Base-by-base conservation (phyloP, 2,329 filamentous ascomycete genomes). In the Sarocladium kiliense region DNA sequence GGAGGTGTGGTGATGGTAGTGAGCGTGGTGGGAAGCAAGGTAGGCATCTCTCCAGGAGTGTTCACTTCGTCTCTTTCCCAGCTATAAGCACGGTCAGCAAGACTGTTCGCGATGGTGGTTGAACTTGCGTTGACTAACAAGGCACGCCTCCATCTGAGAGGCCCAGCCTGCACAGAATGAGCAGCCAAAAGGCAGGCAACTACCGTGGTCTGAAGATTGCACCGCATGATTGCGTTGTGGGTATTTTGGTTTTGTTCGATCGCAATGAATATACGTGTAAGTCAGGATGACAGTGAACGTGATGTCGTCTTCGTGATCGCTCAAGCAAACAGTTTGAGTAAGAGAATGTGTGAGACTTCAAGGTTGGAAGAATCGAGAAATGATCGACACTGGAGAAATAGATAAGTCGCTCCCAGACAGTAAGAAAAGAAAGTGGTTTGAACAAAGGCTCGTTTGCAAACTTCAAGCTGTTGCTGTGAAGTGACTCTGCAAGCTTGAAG, bases 151-250 rank as follows among this genome's bases (percentile, higher is more conserved):
- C 60, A 60, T 62, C 65, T 63, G 30, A 69, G 60, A 66, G 67
- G 72, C 60, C 69, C 70, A 60, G 69, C 69, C 66, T 67, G 61
- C 23, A 61, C 61, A 55, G 58, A 65, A 58, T 66, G 63, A 19
- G 61, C 59, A 61, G 66, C 56, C 56, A 71, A 60, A 55, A 68
- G 39, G 59, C 56, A 64, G 5, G 68, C 53, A 57, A 57, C 65
- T 30, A 62, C 57, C 21, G 56, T 57, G 18, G 64, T 51, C 37
- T 57, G 58, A 32, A 57, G 36, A 14, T 58, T 57, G 54, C 55
- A 61, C 34, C 57, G 58, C 63, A 66, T 67, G 39, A 53, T 63
- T 57, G n/a, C 36, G 41, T 34, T 21, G 25, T 41, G 9, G 26
- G n/a, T 19, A 7, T 3, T 30, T 18, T 32, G 45, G 16, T 27